Evolutionary conservation across 768 basidiomycete species (phyloP).

Genomic region (Flagelloscypha sp.): DNA sequence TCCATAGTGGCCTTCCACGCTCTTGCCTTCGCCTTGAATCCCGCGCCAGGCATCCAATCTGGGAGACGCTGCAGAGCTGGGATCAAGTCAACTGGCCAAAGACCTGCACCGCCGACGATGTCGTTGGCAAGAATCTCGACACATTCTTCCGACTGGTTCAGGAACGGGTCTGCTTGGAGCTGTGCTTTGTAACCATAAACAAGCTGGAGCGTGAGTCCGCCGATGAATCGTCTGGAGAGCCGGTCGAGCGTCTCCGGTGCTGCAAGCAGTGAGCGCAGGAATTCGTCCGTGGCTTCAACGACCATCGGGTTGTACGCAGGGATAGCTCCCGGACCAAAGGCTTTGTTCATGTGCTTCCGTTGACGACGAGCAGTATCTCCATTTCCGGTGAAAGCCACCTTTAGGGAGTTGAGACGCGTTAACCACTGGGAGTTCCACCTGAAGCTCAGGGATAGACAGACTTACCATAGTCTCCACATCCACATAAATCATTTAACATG

Average conservation of each 20-base stretch:
- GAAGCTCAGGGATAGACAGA: conserved; percentile 3
- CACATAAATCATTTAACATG: conserved; percentile 43
- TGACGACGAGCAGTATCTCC: conserved; percentile 56
- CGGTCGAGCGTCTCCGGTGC: conserved; percentile 11
- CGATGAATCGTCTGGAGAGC: conserved; percentile 45
- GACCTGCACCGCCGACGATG: conserved; percentile 35
- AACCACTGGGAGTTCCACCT: conserved; percentile 3
- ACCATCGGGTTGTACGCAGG: conserved; percentile 52
- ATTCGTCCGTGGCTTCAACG: conserved; percentile 44
- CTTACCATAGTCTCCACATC: conserved; percentile 62
- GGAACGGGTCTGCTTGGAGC: conserved; percentile 29
- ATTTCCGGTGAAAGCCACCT: conserved; percentile 62
- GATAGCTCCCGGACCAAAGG: conserved; percentile 46
- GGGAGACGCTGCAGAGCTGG: conserved; percentile 51
- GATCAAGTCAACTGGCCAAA: conserved; percentile 43
- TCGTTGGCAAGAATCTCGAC: conserved; percentile 32
- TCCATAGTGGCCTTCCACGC: conserved; percentile 58
- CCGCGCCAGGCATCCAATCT: conserved; percentile 57
- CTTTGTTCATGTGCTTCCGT: conserved; percentile 58
- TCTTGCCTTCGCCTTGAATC: conserved; percentile 53
- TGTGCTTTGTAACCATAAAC: conserved; percentile 52
- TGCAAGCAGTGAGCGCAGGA: conserved; percentile 48
- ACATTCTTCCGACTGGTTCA: conserved; percentile 34
- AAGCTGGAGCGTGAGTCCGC: conserved; percentile 46
- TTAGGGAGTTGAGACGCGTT: conserved; percentile 1